Evolutionary conservation across 2,329 filamentous ascomycete genomes (phyloP).

Genomic region (Colletotrichum trifolii): DNA sequence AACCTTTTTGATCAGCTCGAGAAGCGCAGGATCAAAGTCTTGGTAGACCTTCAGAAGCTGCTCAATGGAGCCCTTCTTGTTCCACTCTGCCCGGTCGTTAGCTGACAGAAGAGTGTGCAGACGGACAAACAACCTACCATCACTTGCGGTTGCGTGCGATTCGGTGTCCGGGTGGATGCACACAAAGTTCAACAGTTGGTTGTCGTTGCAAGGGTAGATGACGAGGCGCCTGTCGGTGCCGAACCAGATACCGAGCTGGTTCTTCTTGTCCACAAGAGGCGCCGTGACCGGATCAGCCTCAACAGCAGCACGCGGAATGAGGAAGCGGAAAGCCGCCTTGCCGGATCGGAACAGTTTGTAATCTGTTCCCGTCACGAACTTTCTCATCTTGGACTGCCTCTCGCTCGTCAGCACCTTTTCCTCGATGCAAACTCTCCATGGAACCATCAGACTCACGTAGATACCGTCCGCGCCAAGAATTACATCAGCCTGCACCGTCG

Average conservation of each 20-base stretch:
- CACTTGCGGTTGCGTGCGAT: slow-evolving; percentile 45
- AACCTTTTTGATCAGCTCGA: slow-evolving; percentile 53
- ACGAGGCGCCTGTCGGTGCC: slow-evolving; percentile 55
- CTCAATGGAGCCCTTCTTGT: slow-evolving; percentile 48
- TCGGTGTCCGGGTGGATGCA: slow-evolving; percentile 61
- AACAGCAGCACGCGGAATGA: slow-evolving; percentile 51
- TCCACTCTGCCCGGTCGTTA: slow-evolving; percentile 49
- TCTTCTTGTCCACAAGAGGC: slow-evolving; percentile 43
- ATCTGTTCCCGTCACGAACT: slow-evolving; percentile 38
- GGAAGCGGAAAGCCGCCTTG: slow-evolving; percentile 67
- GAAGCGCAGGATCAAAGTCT: slow-evolving; percentile 55
- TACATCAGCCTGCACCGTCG: slow-evolving; percentile 57
- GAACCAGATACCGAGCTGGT: slow-evolving; percentile 52
- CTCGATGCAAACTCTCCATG: slow-evolving; percentile 40
- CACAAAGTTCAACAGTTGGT: slow-evolving; percentile 59
- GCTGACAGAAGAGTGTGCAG: neutral
- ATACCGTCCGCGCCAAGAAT: slow-evolving; percentile 67
- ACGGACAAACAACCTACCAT: slow-evolving; percentile 42
- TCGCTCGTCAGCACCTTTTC: neutral
- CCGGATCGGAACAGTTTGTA: slow-evolving; percentile 55
- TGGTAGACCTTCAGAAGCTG: slow-evolving; percentile 52
- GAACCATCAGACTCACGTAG: slow-evolving; percentile 45
- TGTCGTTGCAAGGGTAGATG: slow-evolving; percentile 59
- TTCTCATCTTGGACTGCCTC: slow-evolving; percentile 41
- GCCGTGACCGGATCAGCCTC: slow-evolving; percentile 48